phyloP scores from a whole-genome alignment of 2,329 filamentous ascomycete genomes.

The Pseudogymnoascus sp. region DNA sequence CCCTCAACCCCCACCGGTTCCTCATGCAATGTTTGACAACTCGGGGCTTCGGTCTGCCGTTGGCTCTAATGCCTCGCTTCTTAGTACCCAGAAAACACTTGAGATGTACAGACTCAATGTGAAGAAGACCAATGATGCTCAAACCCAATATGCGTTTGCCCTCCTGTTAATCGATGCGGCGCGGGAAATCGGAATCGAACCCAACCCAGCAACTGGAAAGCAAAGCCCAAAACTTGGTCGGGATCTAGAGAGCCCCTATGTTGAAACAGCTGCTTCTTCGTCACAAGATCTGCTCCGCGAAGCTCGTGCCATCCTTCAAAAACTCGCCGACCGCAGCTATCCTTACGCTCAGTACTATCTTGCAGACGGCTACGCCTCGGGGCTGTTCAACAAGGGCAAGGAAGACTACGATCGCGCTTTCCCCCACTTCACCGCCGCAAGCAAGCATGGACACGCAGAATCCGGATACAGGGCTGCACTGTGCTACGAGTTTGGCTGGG shows the following conservation, averaged over 20 bases:
- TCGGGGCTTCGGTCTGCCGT: slow-evolving; percentile 69
- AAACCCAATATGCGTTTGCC: slow-evolving; percentile 93
- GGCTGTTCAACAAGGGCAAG: slow-evolving; percentile 90
- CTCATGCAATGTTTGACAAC: slow-evolving; percentile 58
- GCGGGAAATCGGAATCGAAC: slow-evolving; percentile 62
- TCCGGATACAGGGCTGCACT: slow-evolving; percentile 88
- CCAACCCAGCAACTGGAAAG: slow-evolving; percentile 24
- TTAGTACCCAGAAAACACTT: slow-evolving; percentile 87
- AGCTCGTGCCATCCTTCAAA: slow-evolving; percentile 82
- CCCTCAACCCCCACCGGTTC: slow-evolving; percentile 29
- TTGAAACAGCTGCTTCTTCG: slow-evolving; percentile 41
- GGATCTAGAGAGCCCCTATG: slow-evolving; percentile 41
- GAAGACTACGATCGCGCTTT: slow-evolving; percentile 89
- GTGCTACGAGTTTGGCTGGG: slow-evolving; percentile 98
- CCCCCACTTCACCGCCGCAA: slow-evolving; percentile 83
- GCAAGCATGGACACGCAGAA: slow-evolving; percentile 95
- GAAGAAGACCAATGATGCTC: slow-evolving; percentile 88
- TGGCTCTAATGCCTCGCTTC: slow-evolving; percentile 81
- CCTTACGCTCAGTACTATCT: slow-evolving; percentile 98
- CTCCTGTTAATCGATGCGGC: slow-evolving; percentile 88
- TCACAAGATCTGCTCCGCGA: slow-evolving; percentile 71
- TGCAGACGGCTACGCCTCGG: slow-evolving; percentile 87
- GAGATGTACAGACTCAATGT: slow-evolving; percentile 97
- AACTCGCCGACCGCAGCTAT: slow-evolving; percentile 78
- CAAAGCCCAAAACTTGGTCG: slow-evolving; percentile 39